Evolutionary conservation across 2,329 filamentous ascomycete genomes (phyloP), one percentile per base, ranked within the genome.

Genomic region (Elsinoe batatas): DNA sequence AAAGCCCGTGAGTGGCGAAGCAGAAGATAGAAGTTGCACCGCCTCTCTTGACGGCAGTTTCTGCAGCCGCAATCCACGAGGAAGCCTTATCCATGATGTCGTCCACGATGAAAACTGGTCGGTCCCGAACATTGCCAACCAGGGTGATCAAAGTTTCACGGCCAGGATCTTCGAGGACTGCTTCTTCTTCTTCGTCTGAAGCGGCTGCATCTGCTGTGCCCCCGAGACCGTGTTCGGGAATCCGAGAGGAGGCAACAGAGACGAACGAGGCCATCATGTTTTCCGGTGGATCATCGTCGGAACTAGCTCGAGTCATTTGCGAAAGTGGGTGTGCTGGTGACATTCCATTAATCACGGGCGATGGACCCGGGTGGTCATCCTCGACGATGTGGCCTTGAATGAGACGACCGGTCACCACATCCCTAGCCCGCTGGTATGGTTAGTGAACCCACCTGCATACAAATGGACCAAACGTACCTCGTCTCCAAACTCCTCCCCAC

Each of bases 21-120:
- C 90, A 95, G 72, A 95, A 97, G 35, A 98, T 93, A 71, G 87
- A 93, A 64, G 88, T 95, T 1, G 93, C 93, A 43, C 83, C 81
- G 61, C 93, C 94, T 61, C 87, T 83, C 77, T 97, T 97, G 54
- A 95, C 88, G 1, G 95, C 91, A 1, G 91, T 95, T 75, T 98
- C 93, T 11, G 93, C 93, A 5, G 93, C 93, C 5, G 91, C 91
- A 62, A 98, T 94, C 93, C 93, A 98, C 5, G 89, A 95, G 12
- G 87, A 88, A 8, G 90, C 84, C 74, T 95, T 96, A 74, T 98
- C 93, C 66, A 98, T 96, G 87, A 98, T 97, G 69, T 98, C 93
- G 69, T 98, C 93, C 50, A 98, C 87, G 59, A 98, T 90, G 68
- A 98, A 86, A 54, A 97, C 93, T 0, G 88, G 85, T 57, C 88